These are phyloP conservation scores for Leonotis leonurus DNA, from an alignment of 257 asterid species.

Conservation along the genomic window DNA sequence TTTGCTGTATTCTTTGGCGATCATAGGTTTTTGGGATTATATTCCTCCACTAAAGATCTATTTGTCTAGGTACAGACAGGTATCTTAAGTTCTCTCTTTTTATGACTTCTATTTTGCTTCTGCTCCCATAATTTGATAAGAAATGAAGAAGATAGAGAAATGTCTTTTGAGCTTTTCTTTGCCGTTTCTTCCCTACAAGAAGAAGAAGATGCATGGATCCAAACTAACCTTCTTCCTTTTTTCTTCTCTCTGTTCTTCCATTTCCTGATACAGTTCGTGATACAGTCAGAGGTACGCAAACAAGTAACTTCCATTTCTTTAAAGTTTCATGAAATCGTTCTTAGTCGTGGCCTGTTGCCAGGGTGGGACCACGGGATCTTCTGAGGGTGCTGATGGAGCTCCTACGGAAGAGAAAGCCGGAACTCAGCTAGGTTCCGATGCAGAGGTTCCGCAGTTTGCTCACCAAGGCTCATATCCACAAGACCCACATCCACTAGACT, in stretches of 20 bases:
- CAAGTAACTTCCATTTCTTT: slow-evolving; percentile 3
- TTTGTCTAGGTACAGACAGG: slow-evolving; percentile 61
- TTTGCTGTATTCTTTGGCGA: slow-evolving; percentile 55
- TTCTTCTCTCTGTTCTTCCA: slow-evolving; percentile 1
- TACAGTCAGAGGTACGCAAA: slow-evolving; percentile 52
- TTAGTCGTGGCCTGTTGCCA: slow-evolving; percentile 19
- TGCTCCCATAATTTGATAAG: not conserved
- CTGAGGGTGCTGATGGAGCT: slow-evolving; percentile 45
- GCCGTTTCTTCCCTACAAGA: not conserved
- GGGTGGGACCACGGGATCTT: slow-evolving; percentile 58
- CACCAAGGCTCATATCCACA: no score
- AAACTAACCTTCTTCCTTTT: slow-evolving; percentile 9
- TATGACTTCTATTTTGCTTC: not conserved
- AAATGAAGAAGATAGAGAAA: not conserved
- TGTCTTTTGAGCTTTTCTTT: not conserved
- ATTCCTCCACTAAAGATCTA: slow-evolving; percentile 47
- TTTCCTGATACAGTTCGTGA: slow-evolving; percentile 19
- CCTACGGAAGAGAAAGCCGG: slow-evolving; percentile 30
- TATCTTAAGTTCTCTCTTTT: slow-evolving; percentile 13
- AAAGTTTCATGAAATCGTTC: slow-evolving; percentile 8
- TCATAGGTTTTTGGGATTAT: slow-evolving; percentile 56
- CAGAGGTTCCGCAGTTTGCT: no score
- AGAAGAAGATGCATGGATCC: not conserved
- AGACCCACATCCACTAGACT: no score
- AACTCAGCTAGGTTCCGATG: slow-evolving; percentile 34